Conservation (phyloP, 768 basidiomycete species). For the Guyanaporus albipodus region DNA sequence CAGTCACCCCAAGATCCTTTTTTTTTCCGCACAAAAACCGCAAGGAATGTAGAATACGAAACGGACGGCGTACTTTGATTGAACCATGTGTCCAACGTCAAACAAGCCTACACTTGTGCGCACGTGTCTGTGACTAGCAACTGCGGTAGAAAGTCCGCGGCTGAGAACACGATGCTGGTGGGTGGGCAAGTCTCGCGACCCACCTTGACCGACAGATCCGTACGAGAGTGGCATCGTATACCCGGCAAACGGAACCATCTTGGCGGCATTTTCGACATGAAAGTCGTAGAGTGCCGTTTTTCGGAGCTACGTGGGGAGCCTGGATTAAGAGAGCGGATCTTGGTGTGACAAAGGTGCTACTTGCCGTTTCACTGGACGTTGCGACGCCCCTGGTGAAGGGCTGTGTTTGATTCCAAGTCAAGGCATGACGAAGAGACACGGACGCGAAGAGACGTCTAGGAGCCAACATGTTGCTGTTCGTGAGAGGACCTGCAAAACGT, state of each 20-base stretch:
- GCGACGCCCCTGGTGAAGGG: conserved; percentile 12
- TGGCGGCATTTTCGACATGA: conserved; percentile 76
- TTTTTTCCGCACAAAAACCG: background rate
- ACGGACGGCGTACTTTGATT: conserved; percentile 59
- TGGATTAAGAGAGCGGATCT: background rate
- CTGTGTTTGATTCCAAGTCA: background rate
- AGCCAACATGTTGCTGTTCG: conserved; percentile 11
- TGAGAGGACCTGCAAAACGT: background rate
- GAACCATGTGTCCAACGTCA: conserved; percentile 99
- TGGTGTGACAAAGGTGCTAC: background rate
- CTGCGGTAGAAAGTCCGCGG: conserved; percentile 37
- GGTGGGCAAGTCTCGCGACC: conserved; percentile 17
- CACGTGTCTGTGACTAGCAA: conserved; percentile 87
- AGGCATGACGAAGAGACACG: background rate
- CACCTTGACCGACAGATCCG: conserved; percentile 76
- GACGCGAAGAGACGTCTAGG: conserved; percentile 1
- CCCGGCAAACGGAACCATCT: conserved; percentile 97
- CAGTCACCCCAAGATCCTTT: background rate
- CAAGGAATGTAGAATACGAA: background rate
- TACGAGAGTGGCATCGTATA: conserved; percentile 93
- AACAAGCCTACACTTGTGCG: conserved; percentile 82
- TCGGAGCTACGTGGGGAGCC: conserved; percentile 33
- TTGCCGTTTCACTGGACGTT: conserved; percentile 19
- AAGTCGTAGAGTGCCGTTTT: conserved; percentile 87
- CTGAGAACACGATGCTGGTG: conserved; percentile 10